Evolutionary conservation across 2,329 filamentous ascomycete species (phyloP).

Genomic region (Hansfordia pulvinata): DNA sequence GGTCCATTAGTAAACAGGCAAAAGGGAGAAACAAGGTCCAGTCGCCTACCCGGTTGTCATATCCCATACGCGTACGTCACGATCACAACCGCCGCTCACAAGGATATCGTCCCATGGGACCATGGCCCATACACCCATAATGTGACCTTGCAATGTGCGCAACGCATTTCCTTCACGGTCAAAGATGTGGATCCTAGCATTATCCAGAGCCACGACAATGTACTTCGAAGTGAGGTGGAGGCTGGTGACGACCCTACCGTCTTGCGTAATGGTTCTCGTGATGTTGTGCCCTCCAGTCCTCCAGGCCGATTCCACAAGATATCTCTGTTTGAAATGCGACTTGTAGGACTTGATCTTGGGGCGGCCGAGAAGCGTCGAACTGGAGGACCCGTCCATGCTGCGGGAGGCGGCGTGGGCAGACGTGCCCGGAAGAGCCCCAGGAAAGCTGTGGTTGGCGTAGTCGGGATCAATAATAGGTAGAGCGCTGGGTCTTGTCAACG

Average conservation of each 20-base stretch:
- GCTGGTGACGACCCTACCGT: conserved; percentile 93
- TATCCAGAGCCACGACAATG: conserved; percentile 94
- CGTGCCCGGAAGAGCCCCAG: conserved; percentile 24
- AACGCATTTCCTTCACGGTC: conserved; percentile 81
- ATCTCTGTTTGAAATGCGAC: conserved; percentile 94
- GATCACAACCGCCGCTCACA: conserved; percentile 91
- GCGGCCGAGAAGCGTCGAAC: conserved; percentile 25
- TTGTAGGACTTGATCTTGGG: conserved; percentile 73
- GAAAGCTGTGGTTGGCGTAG: conserved; percentile 26
- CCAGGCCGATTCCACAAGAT: conserved; percentile 96
- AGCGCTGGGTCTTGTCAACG: conserved; percentile 16
- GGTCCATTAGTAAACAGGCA: conserved; percentile 12
- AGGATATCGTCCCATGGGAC: conserved; percentile 93
- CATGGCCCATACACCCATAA: conserved; percentile 99
- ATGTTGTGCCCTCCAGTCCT: conserved; percentile 77
- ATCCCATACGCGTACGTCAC: conserved; percentile 95
- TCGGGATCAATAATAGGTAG: conserved; percentile 19
- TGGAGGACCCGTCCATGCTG: conserved; percentile 39
- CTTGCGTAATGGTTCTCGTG: conserved; percentile 80
- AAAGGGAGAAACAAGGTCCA: background rate
- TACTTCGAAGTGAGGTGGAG: conserved; percentile 89
- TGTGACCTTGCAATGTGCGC: conserved; percentile 82
- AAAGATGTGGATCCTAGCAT: conserved; percentile 97
- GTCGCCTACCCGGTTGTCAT: conserved; percentile 70
- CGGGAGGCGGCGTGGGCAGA: conserved; percentile 25